Evolutionary conservation across 306 rosid genomes (phyloP), one percentile per base, ranked within the genome.

Genomic region (Rosa multiflora): DNA sequence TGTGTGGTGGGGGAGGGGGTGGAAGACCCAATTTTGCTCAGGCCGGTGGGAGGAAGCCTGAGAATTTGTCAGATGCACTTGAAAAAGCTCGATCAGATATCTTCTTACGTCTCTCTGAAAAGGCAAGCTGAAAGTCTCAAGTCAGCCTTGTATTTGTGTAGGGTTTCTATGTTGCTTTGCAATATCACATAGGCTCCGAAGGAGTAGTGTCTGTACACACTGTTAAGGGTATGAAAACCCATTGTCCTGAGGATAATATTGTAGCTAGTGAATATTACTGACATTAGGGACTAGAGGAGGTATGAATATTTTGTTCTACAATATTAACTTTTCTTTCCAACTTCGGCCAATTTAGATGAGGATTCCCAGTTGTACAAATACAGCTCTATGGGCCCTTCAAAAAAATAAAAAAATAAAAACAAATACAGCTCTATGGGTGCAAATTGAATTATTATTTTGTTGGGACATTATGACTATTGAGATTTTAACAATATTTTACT

Each of bases 1-100:
- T 95, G 84, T 92, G 99, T 53, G 94, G 99, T 3, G 99, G 99
- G 1, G 99, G 99, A 23, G 99, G 98, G 17, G 97, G 99, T 5
- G 99, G 99, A 77, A 86, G 99, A 86, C 98, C 97, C 23, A 92
- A 92, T 83, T 92, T 95, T 67, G 98, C 97, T 82, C 98, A 92
- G 86, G 99, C 98, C 72, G 97, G 98, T 29, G 99, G 98, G 73
- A 91, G 88, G 87, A 92, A 91, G 76, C 97, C 99, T 58, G 97
- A 91, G 84, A 95, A 90, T 70, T 83, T 95, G 83, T 81, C 85
- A 21, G 78, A 73, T 81, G 97, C 96, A 55, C 92, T 90, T 6
- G 94, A 91, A 70, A 90, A 85, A 43, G 97, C 99, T 39, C 82
- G 64, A 66, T 87, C 94, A 0, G 97, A 92, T 79, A 92, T 94